These are phyloP conservation scores for Metroxylon sagu DNA, from an alignment of 176 grass and related monocot species.

Conservation along the genomic window DNA sequence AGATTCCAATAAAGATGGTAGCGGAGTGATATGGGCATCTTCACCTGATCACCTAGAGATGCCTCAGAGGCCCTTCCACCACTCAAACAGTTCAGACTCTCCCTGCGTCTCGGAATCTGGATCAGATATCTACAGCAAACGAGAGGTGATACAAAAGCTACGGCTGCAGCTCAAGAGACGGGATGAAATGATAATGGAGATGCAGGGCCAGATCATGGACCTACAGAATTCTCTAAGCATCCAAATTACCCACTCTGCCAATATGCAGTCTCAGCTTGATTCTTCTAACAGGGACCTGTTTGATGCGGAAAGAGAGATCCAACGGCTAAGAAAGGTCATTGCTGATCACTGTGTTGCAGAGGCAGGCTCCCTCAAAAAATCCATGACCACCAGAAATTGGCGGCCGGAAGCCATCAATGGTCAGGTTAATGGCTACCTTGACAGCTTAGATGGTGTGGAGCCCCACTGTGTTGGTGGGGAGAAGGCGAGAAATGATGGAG, in stretches of 20 bases:
- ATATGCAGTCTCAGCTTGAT: conserved; percentile 42
- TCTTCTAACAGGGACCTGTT: conserved; percentile 32
- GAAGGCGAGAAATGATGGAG: conserved; percentile 4
- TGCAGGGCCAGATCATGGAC: conserved; percentile 39
- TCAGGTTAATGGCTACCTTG: conserved; percentile 17
- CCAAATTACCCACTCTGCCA: conserved; percentile 22
- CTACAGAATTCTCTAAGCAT: conserved; percentile 35
- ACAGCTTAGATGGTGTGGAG: conserved; percentile 10
- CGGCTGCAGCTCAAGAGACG: conserved; percentile 41
- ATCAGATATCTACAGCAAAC: conserved; percentile 42
- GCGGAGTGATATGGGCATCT: conserved; percentile 32
- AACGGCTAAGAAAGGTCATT: conserved; percentile 39
- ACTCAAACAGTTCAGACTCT: conserved; percentile 38
- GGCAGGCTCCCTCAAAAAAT: background rate
- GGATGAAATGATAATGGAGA: conserved; percentile 52
- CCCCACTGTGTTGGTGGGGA: background rate
- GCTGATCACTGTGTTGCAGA: conserved; percentile 35
- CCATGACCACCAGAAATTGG: background rate
- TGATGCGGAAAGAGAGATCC: conserved; percentile 39
- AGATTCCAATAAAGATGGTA: conserved; percentile 24
- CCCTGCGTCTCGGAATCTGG: conserved; percentile 38
- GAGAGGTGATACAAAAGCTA: conserved; percentile 47
- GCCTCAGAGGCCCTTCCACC: conserved; percentile 28
- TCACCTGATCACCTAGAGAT: conserved; percentile 34
- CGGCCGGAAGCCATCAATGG: conserved; percentile 6